Evolutionary conservation across 2,329 filamentous ascomycete genomes (phyloP), one percentile per base, ranked within the genome.

Genomic region (Akanthomyces lecanii): DNA sequence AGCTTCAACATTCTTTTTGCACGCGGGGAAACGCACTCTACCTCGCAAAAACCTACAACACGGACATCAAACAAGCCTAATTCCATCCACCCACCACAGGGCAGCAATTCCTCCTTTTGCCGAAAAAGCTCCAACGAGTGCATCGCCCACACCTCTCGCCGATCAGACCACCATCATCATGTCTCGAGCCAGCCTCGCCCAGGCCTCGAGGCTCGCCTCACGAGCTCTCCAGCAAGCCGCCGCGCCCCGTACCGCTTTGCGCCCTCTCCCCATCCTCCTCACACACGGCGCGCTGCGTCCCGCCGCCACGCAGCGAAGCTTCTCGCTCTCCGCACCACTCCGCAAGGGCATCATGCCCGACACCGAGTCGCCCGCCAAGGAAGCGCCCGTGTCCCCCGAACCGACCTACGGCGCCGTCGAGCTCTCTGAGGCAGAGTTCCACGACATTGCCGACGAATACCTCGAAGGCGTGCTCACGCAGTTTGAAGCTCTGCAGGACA

Each of bases 401-500:
- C 77, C 75, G 25, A 44, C 51, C 14, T 79, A 82, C 64, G 69
- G 73, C 62, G 74, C 89, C 0, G 86, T 88, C 2, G 81, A 89
- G 55, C 80, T 97, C 65, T 84, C 85, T 2, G 85, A 89, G 3
- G 78, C 81, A 30, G 79, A 92, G 71, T 98, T 96, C 74, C 88
- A 96, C 72, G 82, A 89, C 63, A 80, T 90, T 36, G 86, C 92
- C 33, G 91, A 97, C 71, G 75, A 82, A 56, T 96, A 90, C 74
- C 82, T 98, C 69, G 82, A 88, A 5, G 71, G 69, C 10, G 75
- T 88, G 2, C 71, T 86, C 14, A 72, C 69, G 60, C 81, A 79
- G 61, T 80, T 96, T 48, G 95, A 99, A 77, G 82, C 85, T 65
- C 75, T 89, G 36, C 87, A 91, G 69, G 95, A 98, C 71, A 78